These are phyloP conservation scores for Suillus discolor DNA, from an alignment of 768 basidiomycete species.

Conservation along the genomic window DNA sequence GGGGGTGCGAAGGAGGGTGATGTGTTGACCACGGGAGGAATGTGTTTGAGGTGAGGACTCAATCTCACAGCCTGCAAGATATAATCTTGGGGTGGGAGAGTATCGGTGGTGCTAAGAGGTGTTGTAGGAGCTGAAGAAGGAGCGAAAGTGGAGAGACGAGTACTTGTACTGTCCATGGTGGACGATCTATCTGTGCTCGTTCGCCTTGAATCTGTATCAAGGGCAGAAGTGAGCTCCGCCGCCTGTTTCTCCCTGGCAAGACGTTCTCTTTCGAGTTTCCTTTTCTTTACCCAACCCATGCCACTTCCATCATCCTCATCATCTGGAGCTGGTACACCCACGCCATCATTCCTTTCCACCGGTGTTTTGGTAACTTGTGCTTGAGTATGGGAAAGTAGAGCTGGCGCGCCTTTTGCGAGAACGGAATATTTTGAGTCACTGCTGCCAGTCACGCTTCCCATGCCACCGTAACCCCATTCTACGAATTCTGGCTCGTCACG, in stretches of 20 bases:
- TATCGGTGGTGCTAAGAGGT: neutral
- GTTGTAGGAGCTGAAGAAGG: constrained; percentile 2
- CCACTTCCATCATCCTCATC: constrained; percentile 86
- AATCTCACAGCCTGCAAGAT: constrained; percentile 28
- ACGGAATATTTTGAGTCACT: constrained; percentile 19
- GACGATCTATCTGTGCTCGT: constrained; percentile 3
- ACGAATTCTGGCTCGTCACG: constrained; percentile 79
- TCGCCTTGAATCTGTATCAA: neutral
- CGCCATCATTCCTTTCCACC: constrained; percentile 31
- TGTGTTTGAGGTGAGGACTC: constrained; percentile 15
- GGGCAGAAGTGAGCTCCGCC: neutral
- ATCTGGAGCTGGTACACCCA: constrained; percentile 14
- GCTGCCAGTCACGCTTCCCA: constrained; percentile 57
- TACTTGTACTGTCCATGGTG: neutral
- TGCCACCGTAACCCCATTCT: constrained; percentile 90
- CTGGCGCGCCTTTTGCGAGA: neutral
- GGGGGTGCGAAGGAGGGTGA: neutral
- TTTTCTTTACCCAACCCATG: constrained; percentile 76
- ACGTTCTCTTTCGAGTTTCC: constrained; percentile 62
- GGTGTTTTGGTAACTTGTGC: neutral
- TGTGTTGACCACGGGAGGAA: neutral
- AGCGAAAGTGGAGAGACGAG: constrained; percentile 8
- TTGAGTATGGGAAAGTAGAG: neutral
- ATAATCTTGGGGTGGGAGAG: constrained; percentile 4
- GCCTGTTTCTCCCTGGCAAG: constrained; percentile 27